Percentiles rank a stretch among this genome's conserved stretches.
phyloP scores from a whole-genome alignment of 805 yeast species.

The Yarrowia sp. region DNA sequence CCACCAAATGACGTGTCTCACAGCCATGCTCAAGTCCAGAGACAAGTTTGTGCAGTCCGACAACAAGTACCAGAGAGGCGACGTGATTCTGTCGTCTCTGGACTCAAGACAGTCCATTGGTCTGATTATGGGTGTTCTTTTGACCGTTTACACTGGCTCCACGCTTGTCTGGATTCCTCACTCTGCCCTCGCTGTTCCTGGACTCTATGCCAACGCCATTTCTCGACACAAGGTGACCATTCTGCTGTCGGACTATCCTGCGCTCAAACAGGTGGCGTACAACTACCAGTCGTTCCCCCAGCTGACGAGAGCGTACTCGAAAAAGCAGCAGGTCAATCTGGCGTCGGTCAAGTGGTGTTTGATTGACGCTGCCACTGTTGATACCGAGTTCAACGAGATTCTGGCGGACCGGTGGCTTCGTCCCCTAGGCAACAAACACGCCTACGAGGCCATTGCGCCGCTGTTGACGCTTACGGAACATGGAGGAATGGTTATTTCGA shows the following conservation, averaged over 20 bases:
- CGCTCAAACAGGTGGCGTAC: slow-evolving; percentile 83
- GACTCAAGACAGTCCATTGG: slow-evolving; percentile 83
- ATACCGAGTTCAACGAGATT: slow-evolving; percentile 88
- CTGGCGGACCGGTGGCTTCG: slow-evolving; percentile 83
- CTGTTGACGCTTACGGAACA: slow-evolving; percentile 84
- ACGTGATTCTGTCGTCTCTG: slow-evolving; percentile 57
- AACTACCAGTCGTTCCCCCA: slow-evolving; percentile 90
- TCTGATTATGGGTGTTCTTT: slow-evolving; percentile 71
- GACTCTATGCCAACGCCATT: slow-evolving; percentile 78
- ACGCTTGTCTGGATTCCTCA: slow-evolving; percentile 76
- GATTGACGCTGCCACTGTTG: slow-evolving; percentile 83
- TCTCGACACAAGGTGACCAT: slow-evolving; percentile 69
- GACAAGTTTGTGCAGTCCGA: slow-evolving; percentile 40
- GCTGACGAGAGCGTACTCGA: slow-evolving; percentile 73
- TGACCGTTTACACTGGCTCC: slow-evolving; percentile 83
- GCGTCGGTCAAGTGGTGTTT: slow-evolving; percentile 83
- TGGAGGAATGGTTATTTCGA: slow-evolving; percentile 91
- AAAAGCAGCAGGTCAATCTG: slow-evolving; percentile 69
- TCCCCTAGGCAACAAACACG: slow-evolving; percentile 79
- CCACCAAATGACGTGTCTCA: slow-evolving; percentile 79
- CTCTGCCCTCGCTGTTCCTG: slow-evolving; percentile 69
- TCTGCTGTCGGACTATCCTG: slow-evolving; percentile 79
- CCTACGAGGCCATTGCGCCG: slow-evolving; percentile 79
- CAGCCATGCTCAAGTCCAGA: slow-evolving; percentile 56
- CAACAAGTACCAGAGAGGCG: slow-evolving; percentile 40